Evolutionary conservation across 257 asterid species (phyloP), one percentile per base, ranked within the genome.

Genomic region (Nicotiana benthamiana): DNA sequence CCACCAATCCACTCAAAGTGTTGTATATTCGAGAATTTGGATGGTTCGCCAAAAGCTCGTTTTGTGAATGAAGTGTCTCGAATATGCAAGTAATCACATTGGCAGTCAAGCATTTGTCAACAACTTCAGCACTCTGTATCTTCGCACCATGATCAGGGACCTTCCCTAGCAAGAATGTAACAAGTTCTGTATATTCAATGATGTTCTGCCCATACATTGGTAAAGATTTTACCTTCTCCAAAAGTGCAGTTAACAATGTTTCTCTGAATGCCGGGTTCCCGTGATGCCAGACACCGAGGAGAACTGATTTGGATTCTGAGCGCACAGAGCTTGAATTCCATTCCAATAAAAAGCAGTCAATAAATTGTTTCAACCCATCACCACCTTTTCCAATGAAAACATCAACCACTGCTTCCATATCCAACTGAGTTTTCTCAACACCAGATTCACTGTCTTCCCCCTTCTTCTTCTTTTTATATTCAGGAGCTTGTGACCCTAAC

Each of bases 31-130:
- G 98, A 62, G 99, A 96, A 86, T 96, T 96, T 20, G 99, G 99
- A 90, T 96, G 99, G 86, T 96, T 96, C 17, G 99, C 99, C 90
- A 96, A 86, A 86, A 96, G 97, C 87, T 96, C 99, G 86, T 96
- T 96, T 85, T 96, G 99, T 20, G 94, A 92, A 84, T 91, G 96
- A 72, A 96, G 97, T 6, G 98, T 94, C 88, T 92, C 97, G 86
- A 90, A 92, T 62, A 96, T 86, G 89, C 95, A 90, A 85, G 80
- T 90, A 66, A 94, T 87, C 81, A 92, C 97, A 75, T 96, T 97
- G 46, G 95, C 81, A 82, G 95, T 90, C 92, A 96, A 85, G 92
- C 97, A 92, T 85, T 87, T 94, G 86, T 96, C 97, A n/a, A 94
- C 81, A n/a, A 91, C 87, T 77, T 96, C 99, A 82, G 77, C 86